These are phyloP conservation scores for Durotheca rogersii DNA, from an alignment of 495 filamentous ascomycete genomes.

Conservation along the genomic window DNA sequence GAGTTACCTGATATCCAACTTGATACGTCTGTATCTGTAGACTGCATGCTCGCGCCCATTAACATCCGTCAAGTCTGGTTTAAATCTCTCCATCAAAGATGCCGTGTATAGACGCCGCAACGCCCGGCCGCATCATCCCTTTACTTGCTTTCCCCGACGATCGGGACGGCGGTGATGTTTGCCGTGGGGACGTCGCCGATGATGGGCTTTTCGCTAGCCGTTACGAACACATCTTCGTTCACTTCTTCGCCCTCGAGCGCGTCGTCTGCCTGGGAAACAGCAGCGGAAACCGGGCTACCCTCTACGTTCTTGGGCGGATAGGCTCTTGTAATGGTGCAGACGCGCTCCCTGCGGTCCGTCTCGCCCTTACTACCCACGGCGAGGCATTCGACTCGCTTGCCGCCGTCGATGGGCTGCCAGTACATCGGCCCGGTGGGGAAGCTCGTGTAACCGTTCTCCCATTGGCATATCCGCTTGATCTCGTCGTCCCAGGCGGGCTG, in stretches of 20 bases:
- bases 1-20: background rate
- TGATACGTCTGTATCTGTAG: background rate
- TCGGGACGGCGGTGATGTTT: conserved; percentile 15
- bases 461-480: conserved; percentile 41
- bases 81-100: too few species aligned
- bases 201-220: conserved; percentile 13
- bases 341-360: conserved; percentile 38
- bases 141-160: conserved; percentile 9
- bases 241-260: conserved; percentile 21
- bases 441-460: conserved; percentile 45
- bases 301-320: conserved; percentile 28
- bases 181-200: conserved; percentile 21
- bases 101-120: too few species aligned
- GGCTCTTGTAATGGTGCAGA: conserved; percentile 48
- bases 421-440: conserved; percentile 53
- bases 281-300: conserved; percentile 11
- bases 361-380: conserved; percentile 45
- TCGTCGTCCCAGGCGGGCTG: conserved; percentile 59
- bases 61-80: too few species aligned
- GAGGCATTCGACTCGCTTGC: conserved; percentile 44
- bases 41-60: conserved; percentile 3
- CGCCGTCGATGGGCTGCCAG: conserved; percentile 47
- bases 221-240: conserved; percentile 7
- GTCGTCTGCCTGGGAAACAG: conserved; percentile 20
- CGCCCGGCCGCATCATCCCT: background rate